These are phyloP conservation scores for Collybiopsis confluens DNA, from an alignment of 768 basidiomycete genomes.

Conservation along the genomic window DNA sequence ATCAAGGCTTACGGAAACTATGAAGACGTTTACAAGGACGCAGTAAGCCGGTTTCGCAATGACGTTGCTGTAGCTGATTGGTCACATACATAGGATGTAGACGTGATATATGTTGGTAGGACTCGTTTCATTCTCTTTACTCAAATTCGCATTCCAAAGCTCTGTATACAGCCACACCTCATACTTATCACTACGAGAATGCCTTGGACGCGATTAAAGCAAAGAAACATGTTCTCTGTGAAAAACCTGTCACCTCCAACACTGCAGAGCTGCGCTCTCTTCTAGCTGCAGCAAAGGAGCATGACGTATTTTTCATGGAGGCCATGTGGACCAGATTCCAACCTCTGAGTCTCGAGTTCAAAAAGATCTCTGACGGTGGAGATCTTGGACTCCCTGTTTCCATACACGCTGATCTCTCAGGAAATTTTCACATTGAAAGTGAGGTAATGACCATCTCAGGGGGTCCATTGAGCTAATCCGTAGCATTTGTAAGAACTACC, in stretches of 20 bases:
- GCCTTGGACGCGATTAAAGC: slow-evolving; percentile 72
- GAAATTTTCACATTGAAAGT: slow-evolving; percentile 65
- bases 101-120: slow-evolving; percentile 72
- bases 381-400: slow-evolving; percentile 63
- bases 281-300: slow-evolving; percentile 67
- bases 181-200: slow-evolving; percentile 78
- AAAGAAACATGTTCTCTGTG: slow-evolving; percentile 83
- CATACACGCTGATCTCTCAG: slow-evolving; percentile 74
- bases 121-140: not conserved
- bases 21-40: slow-evolving; percentile 65
- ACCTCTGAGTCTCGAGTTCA: slow-evolving; percentile 61
- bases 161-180: slow-evolving; percentile 64
- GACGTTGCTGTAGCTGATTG: not conserved
- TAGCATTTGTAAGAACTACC: slow-evolving; percentile 48
- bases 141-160: not conserved
- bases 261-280: slow-evolving; percentile 71
- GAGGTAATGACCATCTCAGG: slow-evolving; percentile 17
- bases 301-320: slow-evolving; percentile 88
- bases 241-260: slow-evolving; percentile 84
- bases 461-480: not conserved
- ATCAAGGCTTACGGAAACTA: slow-evolving; percentile 74
- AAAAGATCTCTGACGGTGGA: slow-evolving; percentile 58
- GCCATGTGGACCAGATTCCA: slow-evolving; percentile 87
- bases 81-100: slow-evolving; percentile 48
- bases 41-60: not conserved